Evolutionary conservation across 2,329 filamentous ascomycete genomes (phyloP), one percentile per base, ranked within the genome.

Genomic region (Phyllosticta paracitricarpa): DNA sequence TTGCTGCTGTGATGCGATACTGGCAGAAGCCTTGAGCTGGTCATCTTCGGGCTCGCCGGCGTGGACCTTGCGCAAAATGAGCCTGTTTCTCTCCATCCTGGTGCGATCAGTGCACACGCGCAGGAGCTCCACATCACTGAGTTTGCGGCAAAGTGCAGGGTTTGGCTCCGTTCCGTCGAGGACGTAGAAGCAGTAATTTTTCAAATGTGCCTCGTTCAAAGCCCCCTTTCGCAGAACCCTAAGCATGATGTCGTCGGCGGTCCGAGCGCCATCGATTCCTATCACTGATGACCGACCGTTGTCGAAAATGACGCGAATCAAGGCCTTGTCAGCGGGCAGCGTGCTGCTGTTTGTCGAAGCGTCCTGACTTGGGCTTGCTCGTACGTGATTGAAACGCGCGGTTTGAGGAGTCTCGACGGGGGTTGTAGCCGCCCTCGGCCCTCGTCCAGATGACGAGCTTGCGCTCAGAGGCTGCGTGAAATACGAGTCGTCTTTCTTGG

Each of bases 181-280:
- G 0, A 96, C 88, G 80, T 94, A 97, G 77, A 99, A 97, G 78
- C 92, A 97, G 76, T 96, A 97, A 70, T 95, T 96, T 68, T 91
- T 85, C 72, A 94, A 89, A 69, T 97, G 91, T 64, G 93, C 89
- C 70, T 96, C 91, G 24, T 91, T 89, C 30, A 96, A 82, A 51
- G 87, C 86, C 65, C 96, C 89, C 73, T 97, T 97, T 66, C 88
- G 85, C 54, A 97, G 77, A 0, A 94, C 96, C 63, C 90, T 88
- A 54, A 91, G 83, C 79, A 97, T 93, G 58, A 97, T 89, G 66
- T 97, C 91, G 69, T 97, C 94, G 63, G 91, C 89, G 4, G 89
- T 94, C 70, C 87, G 91, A 80, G 92, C 97, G 65, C 89, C 89
- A 65, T 91, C 88, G 66, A 97, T 91, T 73, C 94, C 94, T 70